Base-by-base conservation (phyloP, 257 asterid species). In the Rehmannia glutinosa region DNA sequence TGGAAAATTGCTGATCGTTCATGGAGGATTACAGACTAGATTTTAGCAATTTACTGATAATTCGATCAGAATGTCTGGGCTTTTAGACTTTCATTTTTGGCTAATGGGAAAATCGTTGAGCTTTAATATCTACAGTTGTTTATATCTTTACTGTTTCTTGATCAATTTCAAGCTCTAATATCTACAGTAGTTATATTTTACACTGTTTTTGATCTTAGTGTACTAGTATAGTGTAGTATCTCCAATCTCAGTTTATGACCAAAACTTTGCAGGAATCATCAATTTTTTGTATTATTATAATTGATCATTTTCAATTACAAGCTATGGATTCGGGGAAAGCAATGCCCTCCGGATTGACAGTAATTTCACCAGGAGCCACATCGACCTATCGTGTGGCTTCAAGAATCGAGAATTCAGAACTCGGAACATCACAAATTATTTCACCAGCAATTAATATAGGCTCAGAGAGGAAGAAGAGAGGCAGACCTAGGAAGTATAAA, bases 401-500 rank as follows among this genome's bases (percentile, higher is more conserved):
- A 7, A 75, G 88, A 72, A 74, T 73, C 3, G 95, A 86, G 62
- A 78, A 49, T 49, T 49, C 81, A 0, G 85, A 74, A 32, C 28
- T 67, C 0, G 84, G 70, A 16, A 16, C 67, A 15, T 42, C 81
- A 5, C 69, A 74, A 11, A 62, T 66, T n/a, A 42, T 68, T 32
- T 28, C 79, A 42, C 46, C 81, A 5, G 27, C 71, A 5, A 69
- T 73, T 25, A 59, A 64, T 69, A 55, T 59, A 20, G 82, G 64
- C 20, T 69, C 86, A 8, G 95, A 85, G 78, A 89, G 74, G 91
- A 92, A 92, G 86, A 91, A 85, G 84, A 89, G 96, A 62, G 98
- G 98, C 30, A 66, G 98, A n/a, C 98, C 98, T 6, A 85, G 96
- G 85, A 91, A 89, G 80, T 89, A 91, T 68, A 83, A 68, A 20